Evolutionary conservation across 1,284 basidiomycete genomes (phyloP), one percentile per base, ranked within the genome.

Genomic region (Jaminaea rosea): DNA sequence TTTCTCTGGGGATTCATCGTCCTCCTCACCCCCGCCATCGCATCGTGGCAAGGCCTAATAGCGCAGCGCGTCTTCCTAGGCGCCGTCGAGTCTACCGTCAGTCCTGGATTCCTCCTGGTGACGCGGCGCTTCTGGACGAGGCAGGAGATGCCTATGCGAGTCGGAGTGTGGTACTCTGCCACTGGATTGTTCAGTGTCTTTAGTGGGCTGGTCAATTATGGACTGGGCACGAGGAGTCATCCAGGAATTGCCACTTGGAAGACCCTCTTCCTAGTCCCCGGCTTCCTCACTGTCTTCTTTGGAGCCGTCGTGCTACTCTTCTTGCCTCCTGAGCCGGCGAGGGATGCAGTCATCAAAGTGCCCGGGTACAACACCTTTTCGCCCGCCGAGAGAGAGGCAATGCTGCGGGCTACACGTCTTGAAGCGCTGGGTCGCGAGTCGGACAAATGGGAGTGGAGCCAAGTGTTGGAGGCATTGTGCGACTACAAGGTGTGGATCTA

Each of bases 201-300:
- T 51, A 58, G 70, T 1, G 77, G 78, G 8, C 62, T 78, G 17
- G 70, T 80, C 62, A 79, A 79, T 69, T 79, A 77, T 52, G 78
- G 77, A 1, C 65, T 80, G 2, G 78, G 72, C 13, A 15, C 15
- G 15, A n/a, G n/a, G n/a, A n/a, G n/a, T n/a, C 26, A 26, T 21
- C 21, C 44, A 9, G 57, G 76, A 10, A 67, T 75, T 17, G 72
- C 77, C 0, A 42, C 19, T 2, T 80, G 79, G 79, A 79, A 79
- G 63, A 75, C 76, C 56, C 76, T 79, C 74, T 78, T 77, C 67
- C 72, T 78, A 51, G 78, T 79, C 46, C 77, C 76, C n/a, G 79
- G 79, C 1, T 62, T 69, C 5, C 51, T 77, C 39, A 80, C 79
- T 5, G 78, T 79, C 45, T 39, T 73, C 2, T 78, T 78, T 72